phyloP scores from a whole-genome alignment of 129 eudicot genomes.

The Arctium lappa region DNA sequence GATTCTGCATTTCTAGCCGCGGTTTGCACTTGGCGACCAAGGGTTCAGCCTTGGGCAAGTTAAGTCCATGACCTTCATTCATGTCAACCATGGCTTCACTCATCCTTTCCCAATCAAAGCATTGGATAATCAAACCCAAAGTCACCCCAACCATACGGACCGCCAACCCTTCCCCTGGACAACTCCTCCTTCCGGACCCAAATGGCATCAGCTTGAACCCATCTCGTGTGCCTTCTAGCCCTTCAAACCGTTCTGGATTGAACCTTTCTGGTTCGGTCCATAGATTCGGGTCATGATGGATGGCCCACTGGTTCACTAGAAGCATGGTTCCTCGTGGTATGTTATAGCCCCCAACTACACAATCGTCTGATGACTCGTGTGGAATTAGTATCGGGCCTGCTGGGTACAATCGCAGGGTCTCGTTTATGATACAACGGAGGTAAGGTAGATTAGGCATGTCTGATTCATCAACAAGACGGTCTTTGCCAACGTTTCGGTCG shows the following conservation, averaged over 20 bases:
- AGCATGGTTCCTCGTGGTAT: slow-evolving; percentile 45
- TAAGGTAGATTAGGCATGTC: slow-evolving; percentile 41
- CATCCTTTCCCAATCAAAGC: slow-evolving; percentile 66
- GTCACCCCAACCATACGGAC: slow-evolving; percentile 47
- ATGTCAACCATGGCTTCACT: slow-evolving; percentile 51
- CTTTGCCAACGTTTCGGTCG: slow-evolving; percentile 12
- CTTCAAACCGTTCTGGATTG: slow-evolving; percentile 50
- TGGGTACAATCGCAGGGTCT: slow-evolving; percentile 40
- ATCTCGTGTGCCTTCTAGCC: slow-evolving; percentile 29
- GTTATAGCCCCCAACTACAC: slow-evolving; percentile 35
- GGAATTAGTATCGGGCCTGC: slow-evolving; percentile 31
- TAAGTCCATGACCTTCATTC: slow-evolving; percentile 46
- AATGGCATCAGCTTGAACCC: slow-evolving; percentile 64
- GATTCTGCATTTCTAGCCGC: slow-evolving; percentile 20
- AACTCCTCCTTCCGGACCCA: slow-evolving; percentile 72
- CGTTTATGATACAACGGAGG: slow-evolving; percentile 39
- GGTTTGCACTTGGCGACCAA: slow-evolving; percentile 51
- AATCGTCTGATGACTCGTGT: slow-evolving; percentile 45
- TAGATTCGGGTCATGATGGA: slow-evolving; percentile 47
- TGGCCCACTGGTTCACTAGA: slow-evolving; percentile 44
- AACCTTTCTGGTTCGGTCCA: slow-evolving; percentile 48
- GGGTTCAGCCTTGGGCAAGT: slow-evolving; percentile 47
- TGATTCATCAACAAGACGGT: slow-evolving; percentile 33
- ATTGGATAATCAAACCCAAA: slow-evolving; percentile 57
- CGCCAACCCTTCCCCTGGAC: slow-evolving; percentile 79